phyloP scores from a whole-genome alignment of 176 grass and related monocot species.

The Juncus effusus region DNA sequence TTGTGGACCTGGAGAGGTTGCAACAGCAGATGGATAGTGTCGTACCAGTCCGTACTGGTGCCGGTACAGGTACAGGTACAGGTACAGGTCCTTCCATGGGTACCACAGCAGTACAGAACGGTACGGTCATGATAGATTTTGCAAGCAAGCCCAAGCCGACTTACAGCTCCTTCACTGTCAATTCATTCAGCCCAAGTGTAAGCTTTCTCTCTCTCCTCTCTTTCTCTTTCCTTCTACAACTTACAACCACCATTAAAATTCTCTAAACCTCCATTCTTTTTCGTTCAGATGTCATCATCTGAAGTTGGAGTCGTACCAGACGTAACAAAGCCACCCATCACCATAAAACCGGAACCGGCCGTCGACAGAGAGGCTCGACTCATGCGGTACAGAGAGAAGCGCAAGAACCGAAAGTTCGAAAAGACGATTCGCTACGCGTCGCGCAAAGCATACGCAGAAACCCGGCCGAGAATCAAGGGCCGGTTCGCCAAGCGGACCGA shows the following conservation, averaged over 20 bases:
- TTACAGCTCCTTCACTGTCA: constrained; percentile 49
- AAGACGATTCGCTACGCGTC: constrained; percentile 95
- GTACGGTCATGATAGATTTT: constrained; percentile 40
- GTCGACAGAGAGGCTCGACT: constrained; percentile 60
- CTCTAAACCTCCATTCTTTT: neutral
- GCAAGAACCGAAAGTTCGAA: constrained; percentile 89
- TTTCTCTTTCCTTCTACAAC: too few species aligned
- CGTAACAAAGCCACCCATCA: constrained; percentile 18
- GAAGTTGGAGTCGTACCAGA: constrained; percentile 86
- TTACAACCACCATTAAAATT: neutral
- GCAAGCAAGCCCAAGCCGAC: constrained; percentile 38
- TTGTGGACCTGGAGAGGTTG: constrained; percentile 54
- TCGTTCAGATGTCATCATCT: constrained; percentile 62
- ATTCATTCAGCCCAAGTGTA: constrained; percentile 56
- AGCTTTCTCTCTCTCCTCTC: constrained; percentile 9
- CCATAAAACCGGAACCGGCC: constrained; percentile 27
- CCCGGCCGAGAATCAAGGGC: constrained; percentile 75
- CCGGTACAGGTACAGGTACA: constrained; percentile 3
- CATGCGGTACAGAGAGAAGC: constrained; percentile 89
- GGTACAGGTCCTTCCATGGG: neutral
- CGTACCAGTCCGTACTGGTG: constrained; percentile 42
- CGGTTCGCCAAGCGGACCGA: constrained; percentile 77
- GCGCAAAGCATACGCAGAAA: constrained; percentile 88
- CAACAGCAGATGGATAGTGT: constrained; percentile 58
- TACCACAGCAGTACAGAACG: constrained; percentile 24